A percentile compares a stretch with the other conserved stretches of the same genome.
Evolutionary conservation across 495 filamentous ascomycete genomes (phyloP).

Genomic region (Corynascus novoguineensis): DNA sequence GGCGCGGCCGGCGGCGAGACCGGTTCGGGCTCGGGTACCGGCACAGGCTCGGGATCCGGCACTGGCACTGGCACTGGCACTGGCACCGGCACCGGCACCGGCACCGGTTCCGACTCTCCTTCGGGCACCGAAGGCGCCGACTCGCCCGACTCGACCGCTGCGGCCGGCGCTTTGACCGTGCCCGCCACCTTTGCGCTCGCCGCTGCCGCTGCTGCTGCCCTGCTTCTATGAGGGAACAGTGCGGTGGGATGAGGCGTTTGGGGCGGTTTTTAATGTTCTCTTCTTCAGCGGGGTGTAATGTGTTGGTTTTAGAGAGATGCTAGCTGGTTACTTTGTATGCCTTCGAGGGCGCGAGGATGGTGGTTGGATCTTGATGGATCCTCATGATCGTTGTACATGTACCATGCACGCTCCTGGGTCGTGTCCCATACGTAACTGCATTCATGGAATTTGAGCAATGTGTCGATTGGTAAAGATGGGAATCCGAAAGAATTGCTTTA

Average conservation of each 20-base stretch:
- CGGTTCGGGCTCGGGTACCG: slow-evolving; percentile 13
- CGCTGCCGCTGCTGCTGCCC: slow-evolving; percentile 29
- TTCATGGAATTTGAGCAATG: neutral
- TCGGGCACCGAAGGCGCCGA: slow-evolving; percentile 5
- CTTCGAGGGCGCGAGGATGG: neutral
- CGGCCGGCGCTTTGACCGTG: slow-evolving; percentile 21
- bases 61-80: slow-evolving; percentile 19
- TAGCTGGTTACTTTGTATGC: slow-evolving; percentile 5
- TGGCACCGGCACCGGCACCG: neutral
- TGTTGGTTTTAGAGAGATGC: neutral
- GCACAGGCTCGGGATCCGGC: slow-evolving; percentile 32
- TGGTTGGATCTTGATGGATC: neutral
- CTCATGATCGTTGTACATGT: slow-evolving; percentile 4
- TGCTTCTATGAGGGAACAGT: slow-evolving; percentile 31
- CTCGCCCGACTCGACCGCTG: slow-evolving; percentile 11
- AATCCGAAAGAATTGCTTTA: too few relatives aligned
- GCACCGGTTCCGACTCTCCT: slow-evolving; percentile 17
- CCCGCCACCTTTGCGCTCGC: slow-evolving; percentile 20
- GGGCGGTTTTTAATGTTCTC: neutral
- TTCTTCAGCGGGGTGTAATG: slow-evolving; percentile 1
- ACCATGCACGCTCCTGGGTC: neutral
- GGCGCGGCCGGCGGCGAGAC: slow-evolving; percentile 29
- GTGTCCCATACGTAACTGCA: slow-evolving; percentile 6
- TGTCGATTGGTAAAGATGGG: neutral
- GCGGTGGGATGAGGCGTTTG: neutral